Evolutionary conservation across 2,329 filamentous ascomycete genomes (phyloP), one percentile per base, ranked within the genome.

Genomic region (Kalmusia sp.): DNA sequence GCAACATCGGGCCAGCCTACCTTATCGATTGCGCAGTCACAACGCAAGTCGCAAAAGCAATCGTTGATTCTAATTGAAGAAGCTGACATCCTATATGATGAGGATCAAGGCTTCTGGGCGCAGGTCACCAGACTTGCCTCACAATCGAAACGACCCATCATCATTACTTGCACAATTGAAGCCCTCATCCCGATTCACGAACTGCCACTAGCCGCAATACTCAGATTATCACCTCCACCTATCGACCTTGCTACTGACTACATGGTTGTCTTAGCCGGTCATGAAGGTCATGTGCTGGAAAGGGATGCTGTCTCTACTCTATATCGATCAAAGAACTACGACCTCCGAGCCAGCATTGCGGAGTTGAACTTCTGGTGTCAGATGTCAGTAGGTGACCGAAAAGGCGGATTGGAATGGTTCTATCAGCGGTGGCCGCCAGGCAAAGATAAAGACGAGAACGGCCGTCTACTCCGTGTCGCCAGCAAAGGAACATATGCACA

Each of bases 351-450:
- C 19, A 87, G 89, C 2, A 85, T 99, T 43, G 87, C 84, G 51
- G 92, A 98, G 56, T 82, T 99, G 24, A 88, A 96, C 70, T 95
- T 96, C 70, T 99, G 93, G 93, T 99, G 96, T 71, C 95, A 99
- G 71, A 92, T 98, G 75, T 92, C 89, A 0, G 86, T 99, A 8
- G 96, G 95, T 4, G 95, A 96, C 69, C 81, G 86, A n/a, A 90
- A 90, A 62, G 90, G 90, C 17, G 93, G 95, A 0, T 84, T 96
- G 38, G 90, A 93, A 64, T 99, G 96, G 93, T 91, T 96, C 64
- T 87, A 89, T 62, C 85, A 88, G 41, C 83, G 88, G 51, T 93
- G 88, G 86, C 90, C 91, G 7, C 84, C 82, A 38, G 90, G 90
- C 0, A 81, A 81, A 21, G 90, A 93, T 65, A 67, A 87, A 3